Base-by-base conservation (phyloP, 129 eudicot species). In the Erigeron canadensis region DNA sequence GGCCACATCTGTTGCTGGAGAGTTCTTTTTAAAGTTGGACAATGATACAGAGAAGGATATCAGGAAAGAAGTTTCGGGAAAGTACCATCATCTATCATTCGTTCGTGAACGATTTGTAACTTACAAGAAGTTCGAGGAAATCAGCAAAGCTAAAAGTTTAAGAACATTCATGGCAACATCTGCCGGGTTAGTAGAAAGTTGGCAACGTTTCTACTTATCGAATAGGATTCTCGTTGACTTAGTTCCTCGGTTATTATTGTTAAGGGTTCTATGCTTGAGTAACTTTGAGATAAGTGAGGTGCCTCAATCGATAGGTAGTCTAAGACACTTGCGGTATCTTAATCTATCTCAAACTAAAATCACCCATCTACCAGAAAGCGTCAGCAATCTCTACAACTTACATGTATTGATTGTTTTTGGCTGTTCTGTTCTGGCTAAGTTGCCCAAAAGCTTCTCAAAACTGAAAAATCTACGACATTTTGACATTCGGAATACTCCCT, bases 71-170 rank as follows among this genome's bases (percentile, higher is more conserved):
- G 47, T 28, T 10, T 59, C 73, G 59, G 74, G 53, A 28, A 79
- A 75, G 21, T 69, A 74, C 1, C 86, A 79, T 10, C 85, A 85
- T 51, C 65, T 69, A 22, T 81, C 92, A 12, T 80, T 79, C 19
- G 41, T 63, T 11, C 72, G 79, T 19, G 77, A 77, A 23, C 18
- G 40, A 41, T 72, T n/a, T 38, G 80, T 62, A 22, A 61, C 57
- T 47, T 70, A 54, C 62, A 22, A 40, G 5, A 82, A 71, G 42
- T 82, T 82, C 8, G 15, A 74, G 71, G 71, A 68, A 8, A 65
- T 80, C n/a, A 10, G n/a, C 22, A 57, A 39, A 65, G 86, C 77
- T 12, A 47, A 28, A 23, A 69, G 64, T 10, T n/a, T 86, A 63
- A 65, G 90, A n/a, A 82, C 87, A 8, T 77, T 80, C 70, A 45